phyloP scores from a whole-genome alignment of 129 eudicot species.

The Escallonia herrerae region DNA sequence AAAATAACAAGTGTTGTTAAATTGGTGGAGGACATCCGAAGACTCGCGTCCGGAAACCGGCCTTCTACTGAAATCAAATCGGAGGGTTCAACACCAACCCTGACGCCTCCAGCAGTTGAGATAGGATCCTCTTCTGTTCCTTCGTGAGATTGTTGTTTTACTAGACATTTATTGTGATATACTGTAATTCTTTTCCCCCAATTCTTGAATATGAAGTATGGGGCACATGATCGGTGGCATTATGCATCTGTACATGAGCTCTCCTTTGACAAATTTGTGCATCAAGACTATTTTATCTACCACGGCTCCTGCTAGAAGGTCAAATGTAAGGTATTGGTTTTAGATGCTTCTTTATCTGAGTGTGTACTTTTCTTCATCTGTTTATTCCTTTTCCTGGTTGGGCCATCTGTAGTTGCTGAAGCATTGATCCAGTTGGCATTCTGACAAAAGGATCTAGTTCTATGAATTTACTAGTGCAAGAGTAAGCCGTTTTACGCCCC shows the following conservation, averaged over 20 bases:
- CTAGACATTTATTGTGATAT: conserved; percentile 18
- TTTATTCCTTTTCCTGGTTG: not conserved
- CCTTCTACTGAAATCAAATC: conserved; percentile 32
- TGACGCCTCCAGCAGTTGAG: conserved; percentile 42
- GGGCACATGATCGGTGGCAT: too few relatives aligned
- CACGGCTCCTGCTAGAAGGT: not conserved
- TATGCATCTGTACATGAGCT: too few relatives aligned
- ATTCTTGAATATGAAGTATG: not conserved
- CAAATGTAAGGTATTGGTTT: not conserved
- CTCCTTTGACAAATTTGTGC: not conserved
- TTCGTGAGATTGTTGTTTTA: conserved; percentile 9
- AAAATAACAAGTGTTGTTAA: conserved; percentile 65
- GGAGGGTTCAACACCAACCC: conserved; percentile 50
- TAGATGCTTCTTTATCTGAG: not conserved
- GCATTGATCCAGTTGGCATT: too few relatives aligned
- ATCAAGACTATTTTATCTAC: not conserved
- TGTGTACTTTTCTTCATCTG: not conserved
- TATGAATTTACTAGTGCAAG: too few relatives aligned
- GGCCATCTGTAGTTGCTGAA: too few relatives aligned
- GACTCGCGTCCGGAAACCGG: conserved; percentile 29
- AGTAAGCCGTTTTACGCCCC: too few relatives aligned
- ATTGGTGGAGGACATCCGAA: conserved; percentile 61
- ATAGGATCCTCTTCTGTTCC: conserved; percentile 43
- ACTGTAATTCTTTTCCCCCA: not conserved
- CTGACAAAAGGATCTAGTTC: too few relatives aligned